Base-by-base conservation (phyloP, 352 stramenopile species). In the Pythium oligandrum region DNA sequence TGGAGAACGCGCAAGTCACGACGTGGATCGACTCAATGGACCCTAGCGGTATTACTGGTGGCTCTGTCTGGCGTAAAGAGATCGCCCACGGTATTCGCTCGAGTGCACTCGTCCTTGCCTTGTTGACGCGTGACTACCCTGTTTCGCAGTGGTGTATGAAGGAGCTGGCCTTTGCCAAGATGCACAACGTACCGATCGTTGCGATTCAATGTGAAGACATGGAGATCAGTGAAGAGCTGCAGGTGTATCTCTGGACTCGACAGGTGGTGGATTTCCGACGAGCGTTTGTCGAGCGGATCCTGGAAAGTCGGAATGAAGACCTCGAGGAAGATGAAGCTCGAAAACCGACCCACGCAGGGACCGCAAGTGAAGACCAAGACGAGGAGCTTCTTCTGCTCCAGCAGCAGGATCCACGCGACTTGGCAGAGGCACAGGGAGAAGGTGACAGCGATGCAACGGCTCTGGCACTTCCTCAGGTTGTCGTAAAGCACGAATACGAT, bases 11-110 rank as follows among this genome's bases (percentile, higher is more conserved):
- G 4, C 76, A 84, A 45, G 70, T 93, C 12, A 93, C 83, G 17
- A 93, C 83, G 32, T 93, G 83, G 83, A 93, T 93, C 45, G 83
- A 93, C 51, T 78, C 78, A 6, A 90, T 93, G 80, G 79, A 88
- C 4, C 83, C 83, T 0, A 90, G 75, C 7, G 83, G 83, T 8
- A 93, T 93, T 55, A 86, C 74, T 0, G 83, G 81, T n/a, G 81
- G 80, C 6, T 76, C 80, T 0, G 74, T 90, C 6, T 93, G 83
- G 83, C 72, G 83, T 3, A 78, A 89, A 64, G 83, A 93, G 52
- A 93, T 93, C 35, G 83, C 83, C 1, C 63, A 78, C 30, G 83
- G 80, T 10, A 93, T 93, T 37, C 70, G 84, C 7, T 83, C 71
- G 17, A 88, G 79, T 42, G 80, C 83, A 2, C 66, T 93, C 1